Base-by-base conservation (phyloP, 805 yeast species). In the Geotrichum ghanense region DNA sequence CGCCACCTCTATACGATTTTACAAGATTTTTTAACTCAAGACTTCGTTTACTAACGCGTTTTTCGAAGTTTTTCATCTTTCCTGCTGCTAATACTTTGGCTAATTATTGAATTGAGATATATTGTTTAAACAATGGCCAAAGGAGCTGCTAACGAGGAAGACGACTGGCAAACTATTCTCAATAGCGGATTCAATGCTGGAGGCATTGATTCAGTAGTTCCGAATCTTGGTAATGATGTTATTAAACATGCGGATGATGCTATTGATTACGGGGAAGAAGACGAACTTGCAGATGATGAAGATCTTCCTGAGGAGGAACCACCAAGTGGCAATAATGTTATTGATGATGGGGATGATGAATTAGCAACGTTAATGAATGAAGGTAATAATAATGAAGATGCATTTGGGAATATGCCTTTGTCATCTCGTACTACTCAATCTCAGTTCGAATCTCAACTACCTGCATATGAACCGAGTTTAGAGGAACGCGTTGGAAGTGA, bases 241-340 rank as follows among this genome's bases (percentile, higher is more conserved):
- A 67, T 84, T 2, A 72, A 74, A 46, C 97, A 89, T 63, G 89
- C 92, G 1, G 95, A 78, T 4, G 90, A 89, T 62, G 98, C 98
- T 7, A 70, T 88, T 25, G 97, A 90, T 63, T 90, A 84, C 60
- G 96, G 86, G 58, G 95, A 86, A 60, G 94, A 85, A 57, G 97
- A 89, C 54, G 97, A 89, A 62, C 68, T 89, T 43, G 97, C 97
- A 0, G 97, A 89, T 21, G 96, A 89, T 42, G 95, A 85, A 47
- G 71, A 65, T 22, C 52, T 45, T 3, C 61, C 53, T 21, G 70
- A 58, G n/a, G 66, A 59, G 19, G 47, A 42, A 12, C 46, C 42
- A 4, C 50, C n/a, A 21, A 56, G 50, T 19, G 55, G 41, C 10
- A 56, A 50, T 16, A 54, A 43, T 3, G 57, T 43, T 3, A 56